Percentiles rank a stretch among this genome's conserved stretches.
Evolutionary conservation across 2,329 filamentous ascomycete species (phyloP).

Genomic region (Pyricularia sp.): DNA sequence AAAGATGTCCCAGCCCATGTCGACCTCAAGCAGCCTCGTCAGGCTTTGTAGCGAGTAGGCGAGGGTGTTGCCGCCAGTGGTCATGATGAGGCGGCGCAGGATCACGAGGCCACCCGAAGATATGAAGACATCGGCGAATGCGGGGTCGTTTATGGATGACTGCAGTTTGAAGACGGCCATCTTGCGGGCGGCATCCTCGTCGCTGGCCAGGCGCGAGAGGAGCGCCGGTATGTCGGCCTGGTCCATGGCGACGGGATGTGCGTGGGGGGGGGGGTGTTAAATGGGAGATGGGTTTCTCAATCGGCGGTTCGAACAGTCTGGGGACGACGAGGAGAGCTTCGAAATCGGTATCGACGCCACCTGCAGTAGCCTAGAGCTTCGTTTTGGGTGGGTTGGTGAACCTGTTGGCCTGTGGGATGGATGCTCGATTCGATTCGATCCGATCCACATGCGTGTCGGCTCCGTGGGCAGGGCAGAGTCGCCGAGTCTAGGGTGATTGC

Average conservation of each 20-base stretch:
- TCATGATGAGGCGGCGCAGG: conserved; percentile 74
- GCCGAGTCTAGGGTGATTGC: background rate
- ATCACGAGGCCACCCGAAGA: conserved; percentile 76
- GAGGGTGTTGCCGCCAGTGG: conserved; percentile 82
- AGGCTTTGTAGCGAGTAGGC: conserved; percentile 91
- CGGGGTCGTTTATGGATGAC: conserved; percentile 86
- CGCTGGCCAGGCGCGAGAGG: conserved; percentile 53
- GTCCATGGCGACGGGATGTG: conserved; percentile 38
- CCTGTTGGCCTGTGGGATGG: background rate
- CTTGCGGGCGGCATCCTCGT: conserved; percentile 87
- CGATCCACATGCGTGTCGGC: background rate
- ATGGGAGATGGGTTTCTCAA: background rate
- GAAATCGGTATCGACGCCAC: background rate
- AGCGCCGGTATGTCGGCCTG: conserved; percentile 59
- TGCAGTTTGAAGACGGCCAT: conserved; percentile 99
- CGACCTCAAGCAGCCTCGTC: conserved; percentile 79
- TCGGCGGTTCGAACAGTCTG: background rate
- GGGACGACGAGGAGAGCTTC: background rate
- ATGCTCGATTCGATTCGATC: background rate
- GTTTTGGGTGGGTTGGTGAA: background rate
- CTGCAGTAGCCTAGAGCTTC: background rate
- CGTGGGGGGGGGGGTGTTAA: background rate
- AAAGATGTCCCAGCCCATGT: conserved; percentile 94
- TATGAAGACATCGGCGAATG: conserved; percentile 95
- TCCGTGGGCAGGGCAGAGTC: background rate